Evolutionary conservation across 2,329 filamentous ascomycete genomes (phyloP).

Genomic region (Sodiomyces alkalinus): DNA sequence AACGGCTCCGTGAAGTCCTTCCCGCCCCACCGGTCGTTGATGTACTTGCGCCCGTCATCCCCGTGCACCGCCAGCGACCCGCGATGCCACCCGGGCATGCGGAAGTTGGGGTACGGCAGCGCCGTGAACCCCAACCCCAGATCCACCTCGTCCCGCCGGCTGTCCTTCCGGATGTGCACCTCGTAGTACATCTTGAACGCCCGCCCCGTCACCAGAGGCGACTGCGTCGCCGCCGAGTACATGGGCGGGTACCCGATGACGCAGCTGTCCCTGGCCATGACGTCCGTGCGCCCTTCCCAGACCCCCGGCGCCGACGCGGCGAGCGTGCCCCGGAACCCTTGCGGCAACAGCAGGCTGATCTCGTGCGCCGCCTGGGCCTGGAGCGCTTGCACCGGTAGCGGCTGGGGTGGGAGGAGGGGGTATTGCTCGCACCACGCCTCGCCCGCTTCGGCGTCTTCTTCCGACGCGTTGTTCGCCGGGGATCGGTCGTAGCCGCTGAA

Average conservation of each 20-base stretch:
- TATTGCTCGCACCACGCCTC: constrained; percentile 49
- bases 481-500: constrained; percentile 48
- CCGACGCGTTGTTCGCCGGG: constrained; percentile 53
- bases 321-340: constrained; percentile 30
- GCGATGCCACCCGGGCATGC: constrained; percentile 69
- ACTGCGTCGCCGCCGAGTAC: constrained; percentile 46
- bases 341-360: constrained; percentile 37
- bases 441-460: constrained; percentile 47
- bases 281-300: constrained; percentile 30
- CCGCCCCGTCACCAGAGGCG: constrained; percentile 28
- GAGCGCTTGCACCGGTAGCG: constrained; percentile 28
- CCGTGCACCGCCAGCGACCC: constrained; percentile 62
- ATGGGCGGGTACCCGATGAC: constrained; percentile 55
- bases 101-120: constrained; percentile 61
- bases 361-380: constrained; percentile 34
- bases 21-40: constrained; percentile 63
- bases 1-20: constrained; percentile 52
- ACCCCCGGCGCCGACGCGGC: constrained; percentile 29
- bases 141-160: constrained; percentile 22
- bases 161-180: constrained; percentile 36
- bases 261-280: constrained; percentile 40
- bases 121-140: constrained; percentile 58
- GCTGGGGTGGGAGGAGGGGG: constrained; percentile 39
- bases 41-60: constrained; percentile 62
- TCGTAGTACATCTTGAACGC: constrained; percentile 56